Evolutionary conservation across 306 rosid genomes (phyloP).

Genomic region (Trifolium subterraneum): DNA sequence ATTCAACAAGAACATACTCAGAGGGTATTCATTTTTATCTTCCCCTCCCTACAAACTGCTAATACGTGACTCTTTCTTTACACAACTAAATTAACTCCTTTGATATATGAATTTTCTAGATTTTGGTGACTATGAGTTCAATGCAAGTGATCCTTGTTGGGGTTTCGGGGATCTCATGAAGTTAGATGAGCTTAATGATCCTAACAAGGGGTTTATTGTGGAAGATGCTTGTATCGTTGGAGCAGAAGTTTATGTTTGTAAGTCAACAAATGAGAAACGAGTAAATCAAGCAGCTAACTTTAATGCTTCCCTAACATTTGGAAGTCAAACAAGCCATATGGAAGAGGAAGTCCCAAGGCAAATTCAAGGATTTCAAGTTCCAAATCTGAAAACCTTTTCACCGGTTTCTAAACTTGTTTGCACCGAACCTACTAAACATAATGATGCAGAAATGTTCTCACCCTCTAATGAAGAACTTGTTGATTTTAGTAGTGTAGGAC

Average conservation of each 20-base stretch:
- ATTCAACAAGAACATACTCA: not conserved
- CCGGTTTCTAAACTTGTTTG: no score
- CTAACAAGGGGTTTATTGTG: not conserved
- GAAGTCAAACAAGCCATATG: not conserved
- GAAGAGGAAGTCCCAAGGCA: not conserved
- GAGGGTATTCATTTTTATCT: not conserved
- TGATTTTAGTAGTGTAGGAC: no score
- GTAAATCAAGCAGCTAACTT: not conserved
- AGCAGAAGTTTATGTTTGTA: not conserved
- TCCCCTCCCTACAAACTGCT: no score
- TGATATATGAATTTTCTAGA: not conserved
- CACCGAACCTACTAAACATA: no score
- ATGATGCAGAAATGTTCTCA: no score
- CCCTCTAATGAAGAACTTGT: no score
- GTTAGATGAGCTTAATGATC: not conserved
- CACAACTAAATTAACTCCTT: not conserved
- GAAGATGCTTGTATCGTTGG: not conserved
- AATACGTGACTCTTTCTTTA: no score
- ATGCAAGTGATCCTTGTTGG: fast-evolving
- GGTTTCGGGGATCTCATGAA: not conserved
- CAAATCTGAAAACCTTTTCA: no score
- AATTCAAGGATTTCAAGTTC: no score
- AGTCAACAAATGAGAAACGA: not conserved
- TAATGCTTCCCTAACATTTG: not conserved
- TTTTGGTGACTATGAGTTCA: not conserved